Base-by-base conservation (phyloP, 2,329 filamentous ascomycete species). In the Bertia moriformis region DNA sequence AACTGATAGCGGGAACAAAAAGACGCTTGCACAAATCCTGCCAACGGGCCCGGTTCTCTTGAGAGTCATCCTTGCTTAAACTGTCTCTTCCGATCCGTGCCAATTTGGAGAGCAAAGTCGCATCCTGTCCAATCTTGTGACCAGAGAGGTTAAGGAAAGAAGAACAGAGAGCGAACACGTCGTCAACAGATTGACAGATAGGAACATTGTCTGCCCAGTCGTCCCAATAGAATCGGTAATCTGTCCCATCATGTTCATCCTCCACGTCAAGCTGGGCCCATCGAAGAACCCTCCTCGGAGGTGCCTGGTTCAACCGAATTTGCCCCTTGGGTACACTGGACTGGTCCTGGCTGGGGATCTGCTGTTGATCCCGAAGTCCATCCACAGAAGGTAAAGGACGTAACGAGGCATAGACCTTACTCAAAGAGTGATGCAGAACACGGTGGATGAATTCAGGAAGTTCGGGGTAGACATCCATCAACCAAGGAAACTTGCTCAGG, bases 181-280 rank as follows among this genome's bases (percentile, higher is more conserved):
- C 91, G 44, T 95, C 86, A 4, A 94, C 76, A 2, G 69, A 83
- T 54, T 93, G 88, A 52, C 91, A 98, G 15, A 94, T 63, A 1
- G 91, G 93, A 36, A 98, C 70, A 45, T 91, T 93, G 57, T 96
- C 89, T 2, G 78, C 71, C 91, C 91, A 98, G 48, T 96, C 91
- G 42, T 94, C 87, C 78, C 91, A 95, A 57, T 98, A 98, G 54
- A 93, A 96, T 22, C 83, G 76, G 55, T 95, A 96, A 39, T 83
- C 73, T 47, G 87, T 84, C 40, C 78, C 78, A 18, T 75, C 76
- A 50, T 91, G 10, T 18, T 13, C 15, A 18, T 35, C 84, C 45
- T 70, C 70, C 47, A 75, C 78, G 48, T 94, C 88, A 4, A 86
- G 75, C 49, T 82, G 80, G 3, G 87, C 83, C 89, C 89, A 95